Conservation (phyloP, 2,329 filamentous ascomycete species). For the Aureobasidium sp. region DNA sequence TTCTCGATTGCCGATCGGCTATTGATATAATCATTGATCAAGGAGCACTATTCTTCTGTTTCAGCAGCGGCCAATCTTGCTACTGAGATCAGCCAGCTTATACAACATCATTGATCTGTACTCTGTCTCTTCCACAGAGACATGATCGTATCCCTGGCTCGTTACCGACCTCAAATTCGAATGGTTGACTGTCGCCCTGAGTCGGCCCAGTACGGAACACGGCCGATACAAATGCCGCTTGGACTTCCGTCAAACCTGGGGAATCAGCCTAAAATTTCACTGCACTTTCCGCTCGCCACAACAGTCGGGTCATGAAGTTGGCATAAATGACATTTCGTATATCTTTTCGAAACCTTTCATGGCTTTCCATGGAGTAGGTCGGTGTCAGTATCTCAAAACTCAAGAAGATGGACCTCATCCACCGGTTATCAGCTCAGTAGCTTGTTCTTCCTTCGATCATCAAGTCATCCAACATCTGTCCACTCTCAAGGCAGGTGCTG, state of each 20-base stretch:
- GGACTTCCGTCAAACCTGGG: not conserved
- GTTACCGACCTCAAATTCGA: not conserved
- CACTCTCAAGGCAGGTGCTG: not conserved
- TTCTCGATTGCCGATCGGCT: not conserved
- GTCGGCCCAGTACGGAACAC: not conserved
- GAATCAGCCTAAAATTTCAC: not conserved
- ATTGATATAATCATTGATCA: not conserved
- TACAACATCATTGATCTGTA: too few species aligned
- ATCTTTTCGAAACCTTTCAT: too few species aligned
- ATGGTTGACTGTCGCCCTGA: conserved; percentile 4
- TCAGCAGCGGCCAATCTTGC: too few species aligned
- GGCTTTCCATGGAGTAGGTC: too few species aligned
- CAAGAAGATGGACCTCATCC: not conserved
- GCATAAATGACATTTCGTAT: too few species aligned
- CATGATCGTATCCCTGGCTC: not conserved
- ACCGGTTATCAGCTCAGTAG: not conserved
- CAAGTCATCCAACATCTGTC: not conserved
- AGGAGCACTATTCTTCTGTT: too few species aligned
- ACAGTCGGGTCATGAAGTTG: too few species aligned
- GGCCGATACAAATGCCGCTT: not conserved
- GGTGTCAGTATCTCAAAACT: too few species aligned
- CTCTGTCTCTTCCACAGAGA: not conserved
- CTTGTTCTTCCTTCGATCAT: too few species aligned
- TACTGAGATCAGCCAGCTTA: not conserved
- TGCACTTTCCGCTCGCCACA: not conserved